Conservation (phyloP, 768 basidiomycete species). For the Saitozyma podzolica region DNA sequence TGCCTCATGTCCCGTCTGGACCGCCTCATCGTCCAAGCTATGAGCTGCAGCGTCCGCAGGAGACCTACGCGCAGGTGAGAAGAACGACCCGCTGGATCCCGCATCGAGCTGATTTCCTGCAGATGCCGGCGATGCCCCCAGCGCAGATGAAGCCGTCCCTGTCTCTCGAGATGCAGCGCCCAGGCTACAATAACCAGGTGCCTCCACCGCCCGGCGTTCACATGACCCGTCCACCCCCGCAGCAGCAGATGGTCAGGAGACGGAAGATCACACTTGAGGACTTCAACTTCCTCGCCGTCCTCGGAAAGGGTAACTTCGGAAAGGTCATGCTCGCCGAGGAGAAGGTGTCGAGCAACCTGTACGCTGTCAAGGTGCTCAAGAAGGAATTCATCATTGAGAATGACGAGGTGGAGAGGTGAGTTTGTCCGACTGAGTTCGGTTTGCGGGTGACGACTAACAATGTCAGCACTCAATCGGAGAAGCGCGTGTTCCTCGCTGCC, state of each 20-base stretch:
- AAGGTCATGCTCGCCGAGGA: constrained; percentile 99
- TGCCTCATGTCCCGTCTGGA: background rate
- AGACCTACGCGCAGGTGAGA: constrained; percentile 23
- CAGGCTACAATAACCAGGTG: background rate
- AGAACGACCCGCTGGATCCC: constrained; percentile 11
- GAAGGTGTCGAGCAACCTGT: constrained; percentile 82
- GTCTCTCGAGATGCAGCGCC: background rate
- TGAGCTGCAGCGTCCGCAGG: constrained; percentile 23
- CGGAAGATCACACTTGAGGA: constrained; percentile 93
- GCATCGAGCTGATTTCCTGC: background rate
- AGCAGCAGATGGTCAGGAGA: constrained; percentile 40
- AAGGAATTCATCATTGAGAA: constrained; percentile 99
- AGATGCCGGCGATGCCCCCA: constrained; percentile 28
- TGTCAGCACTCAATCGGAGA: constrained; percentile 91
- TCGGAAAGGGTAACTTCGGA: constrained; percentile 99
- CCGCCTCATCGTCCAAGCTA: constrained; percentile 29
- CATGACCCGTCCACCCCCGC: constrained; percentile 14
- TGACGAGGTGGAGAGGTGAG: constrained; percentile 96
- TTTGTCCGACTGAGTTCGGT: background rate
- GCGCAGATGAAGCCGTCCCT: background rate
- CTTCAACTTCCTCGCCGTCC: constrained; percentile 97
- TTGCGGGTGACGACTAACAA: background rate
- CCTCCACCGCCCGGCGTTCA: background rate
- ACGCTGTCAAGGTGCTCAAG: constrained; percentile 99
- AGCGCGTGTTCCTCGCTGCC: constrained; percentile 96